Conservation (phyloP, 768 basidiomycete genomes). For the Pisolithus sp. region DNA sequence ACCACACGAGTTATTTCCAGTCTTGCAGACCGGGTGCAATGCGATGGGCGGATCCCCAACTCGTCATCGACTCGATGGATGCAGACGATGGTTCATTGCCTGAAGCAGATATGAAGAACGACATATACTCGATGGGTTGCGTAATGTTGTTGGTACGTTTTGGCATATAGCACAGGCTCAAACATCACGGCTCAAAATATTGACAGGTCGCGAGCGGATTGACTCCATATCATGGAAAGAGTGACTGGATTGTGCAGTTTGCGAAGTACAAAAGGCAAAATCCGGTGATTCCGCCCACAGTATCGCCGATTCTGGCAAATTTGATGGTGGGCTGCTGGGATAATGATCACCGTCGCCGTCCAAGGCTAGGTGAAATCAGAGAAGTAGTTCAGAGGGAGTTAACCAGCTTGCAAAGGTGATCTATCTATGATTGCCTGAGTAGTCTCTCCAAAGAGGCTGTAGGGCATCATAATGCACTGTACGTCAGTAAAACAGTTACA, state of each 20-base stretch:
- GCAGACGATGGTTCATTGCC: background rate
- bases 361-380: background rate
- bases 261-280: background rate
- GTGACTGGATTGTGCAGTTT: background rate
- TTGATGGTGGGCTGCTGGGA: conserved; percentile 7
- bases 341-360: background rate
- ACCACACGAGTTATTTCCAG: conserved; percentile 17
- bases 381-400: background rate
- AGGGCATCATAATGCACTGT: no score
- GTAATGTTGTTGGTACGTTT: conserved; percentile 15
- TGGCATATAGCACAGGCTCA: no score
- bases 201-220: conserved; percentile 2
- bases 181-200: background rate
- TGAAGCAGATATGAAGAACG: conserved; percentile 1
- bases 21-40: conserved; percentile 7
- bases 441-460: no score
- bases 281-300: background rate
- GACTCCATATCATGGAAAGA: conserved; percentile 1
- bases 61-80: conserved; percentile 2
- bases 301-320: background rate
- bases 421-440: background rate
- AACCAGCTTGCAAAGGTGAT: background rate
- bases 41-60: conserved; percentile 14
- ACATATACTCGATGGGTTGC: conserved; percentile 17
- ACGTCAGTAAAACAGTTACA: no score